Base-by-base conservation (phyloP, 2,329 filamentous ascomycete genomes). In the Exophiala dermatitidis region DNA sequence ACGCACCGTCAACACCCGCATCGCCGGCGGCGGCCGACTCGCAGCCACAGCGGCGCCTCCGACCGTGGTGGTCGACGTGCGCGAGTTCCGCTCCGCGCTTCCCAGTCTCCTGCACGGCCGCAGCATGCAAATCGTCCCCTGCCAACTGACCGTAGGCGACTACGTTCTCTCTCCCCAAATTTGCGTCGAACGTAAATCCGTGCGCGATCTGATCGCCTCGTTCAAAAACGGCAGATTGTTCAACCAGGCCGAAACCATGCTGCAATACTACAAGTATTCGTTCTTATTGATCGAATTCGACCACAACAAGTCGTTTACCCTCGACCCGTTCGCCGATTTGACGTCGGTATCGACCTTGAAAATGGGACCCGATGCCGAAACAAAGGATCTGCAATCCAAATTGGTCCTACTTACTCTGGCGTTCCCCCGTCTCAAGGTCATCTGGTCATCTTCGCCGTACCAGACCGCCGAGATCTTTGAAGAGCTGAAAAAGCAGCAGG, bases 281-380 rank as follows among this genome's bases (percentile, higher is more conserved):
- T 88, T 97, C 81, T 82, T 98, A 4, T 81, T 98, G 42, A 97
- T 98, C 65, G 93, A 98, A 70, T 98, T 98, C 68, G 90, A 96
- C 68, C 87, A 95, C 67, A 91, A 95, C 73, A 96, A 95, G 69
- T 91, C 88, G 3, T 98, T 98, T 70, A 97, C 90, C 0, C 83
- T 98, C 10, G 93, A 91, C 68, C 86, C 86, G 0, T 65, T 74
- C 56, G 69, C 69, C 26, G 68, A 89, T 63, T 84, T 84, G 46
- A 86, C 70, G 64, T 85, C 49, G 77, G 81, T 78, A 50, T 69
- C 84, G 6, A 77, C 74, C 52, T 81, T 84, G 57, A 78, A 86
- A 46, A 81, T 82, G 49, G 19, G 19, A 2, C 78, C 84, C 0
- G 75, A 76, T 45, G 70, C 77, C 28, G 75, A 73, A 54, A 78